Evolutionary conservation across 2,329 filamentous ascomycete species (phyloP).

Genomic region (Hypoxylon sp.): DNA sequence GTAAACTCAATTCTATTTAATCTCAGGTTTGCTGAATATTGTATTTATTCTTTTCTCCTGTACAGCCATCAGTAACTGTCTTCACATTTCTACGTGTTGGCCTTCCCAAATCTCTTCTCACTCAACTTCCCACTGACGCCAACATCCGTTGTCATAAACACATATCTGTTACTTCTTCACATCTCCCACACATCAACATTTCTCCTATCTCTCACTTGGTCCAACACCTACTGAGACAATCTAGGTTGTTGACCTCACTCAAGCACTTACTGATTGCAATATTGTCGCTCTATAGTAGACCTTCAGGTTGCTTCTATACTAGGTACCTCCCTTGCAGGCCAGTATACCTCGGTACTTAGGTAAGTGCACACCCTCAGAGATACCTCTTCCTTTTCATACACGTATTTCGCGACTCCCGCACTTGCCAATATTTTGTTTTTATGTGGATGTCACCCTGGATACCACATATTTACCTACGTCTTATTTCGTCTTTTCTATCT

Average conservation of each 20-base stretch:
- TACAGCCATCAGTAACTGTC: neutral
- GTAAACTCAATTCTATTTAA: constrained; percentile 12
- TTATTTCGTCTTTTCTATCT: constrained; percentile 6
- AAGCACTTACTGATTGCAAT: neutral
- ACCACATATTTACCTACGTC: neutral
- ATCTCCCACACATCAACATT: neutral
- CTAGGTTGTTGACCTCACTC: neutral
- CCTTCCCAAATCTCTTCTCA: neutral
- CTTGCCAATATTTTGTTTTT: neutral
- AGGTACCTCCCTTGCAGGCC: neutral
- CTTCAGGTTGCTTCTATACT: neutral
- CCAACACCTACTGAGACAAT: neutral
- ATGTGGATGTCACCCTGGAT: constrained; percentile 3
- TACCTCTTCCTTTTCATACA: neutral
- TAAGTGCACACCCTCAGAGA: neutral
- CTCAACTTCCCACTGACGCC: neutral
- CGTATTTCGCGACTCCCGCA: neutral
- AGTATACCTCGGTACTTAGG: neutral
- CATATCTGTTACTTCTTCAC: neutral
- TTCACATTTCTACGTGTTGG: neutral
- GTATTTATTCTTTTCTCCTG: neutral
- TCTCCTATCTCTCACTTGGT: neutral
- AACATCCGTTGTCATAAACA: neutral
- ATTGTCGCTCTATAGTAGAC: neutral
- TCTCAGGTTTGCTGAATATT: neutral